Evolutionary conservation across 108 stramenopile species (phyloP).

Genomic region (Pseudonitzschia delicatissima): DNA sequence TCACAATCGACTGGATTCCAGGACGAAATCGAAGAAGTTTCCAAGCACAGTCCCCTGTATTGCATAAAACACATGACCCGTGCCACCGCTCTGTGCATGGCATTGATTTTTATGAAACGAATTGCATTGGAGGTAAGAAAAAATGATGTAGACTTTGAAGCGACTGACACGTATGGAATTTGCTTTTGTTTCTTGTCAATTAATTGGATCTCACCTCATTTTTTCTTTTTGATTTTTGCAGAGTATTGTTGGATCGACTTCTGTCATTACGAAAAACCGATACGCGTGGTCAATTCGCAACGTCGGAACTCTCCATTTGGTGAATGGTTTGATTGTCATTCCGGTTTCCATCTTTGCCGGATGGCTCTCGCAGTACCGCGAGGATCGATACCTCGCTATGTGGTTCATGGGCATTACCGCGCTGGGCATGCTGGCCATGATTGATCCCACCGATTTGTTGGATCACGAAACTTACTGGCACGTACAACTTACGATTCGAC

Average conservation of each 20-base stretch:
- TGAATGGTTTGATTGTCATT: slow-evolving; percentile 68
- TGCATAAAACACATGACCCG: slow-evolving; percentile 13
- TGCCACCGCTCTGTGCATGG: slow-evolving; percentile 42
- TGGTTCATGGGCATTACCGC: slow-evolving; percentile 40
- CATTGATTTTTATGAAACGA: slow-evolving; percentile 63
- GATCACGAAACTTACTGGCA: slow-evolving; percentile 9
- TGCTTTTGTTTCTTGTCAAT: neutral
- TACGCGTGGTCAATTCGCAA: slow-evolving; percentile 64
- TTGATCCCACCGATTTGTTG: slow-evolving; percentile 49
- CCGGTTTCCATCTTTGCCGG: slow-evolving; percentile 60
- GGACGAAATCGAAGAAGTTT: neutral
- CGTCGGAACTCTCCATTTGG: slow-evolving; percentile 64
- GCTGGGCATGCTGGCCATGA: slow-evolving; percentile 46
- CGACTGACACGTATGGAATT: neutral
- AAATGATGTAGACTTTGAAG: no score
- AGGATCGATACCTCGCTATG: slow-evolving; percentile 44
- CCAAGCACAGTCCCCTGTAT: slow-evolving; percentile 7
- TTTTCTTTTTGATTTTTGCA: neutral
- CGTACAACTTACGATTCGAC: slow-evolving; percentile 38
- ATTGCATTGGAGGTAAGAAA: slow-evolving; percentile 33
- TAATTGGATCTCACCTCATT: neutral
- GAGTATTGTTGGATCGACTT: slow-evolving; percentile 53
- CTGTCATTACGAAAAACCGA: slow-evolving; percentile 68
- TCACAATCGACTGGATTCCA: slow-evolving; percentile 3
- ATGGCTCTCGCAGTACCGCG: slow-evolving; percentile 45